Percentiles rank a stretch among this genome's conserved stretches.
These are phyloP conservation scores for Pogostemon cablin DNA, from an alignment of 257 asterid genomes.

Conservation along the genomic window DNA sequence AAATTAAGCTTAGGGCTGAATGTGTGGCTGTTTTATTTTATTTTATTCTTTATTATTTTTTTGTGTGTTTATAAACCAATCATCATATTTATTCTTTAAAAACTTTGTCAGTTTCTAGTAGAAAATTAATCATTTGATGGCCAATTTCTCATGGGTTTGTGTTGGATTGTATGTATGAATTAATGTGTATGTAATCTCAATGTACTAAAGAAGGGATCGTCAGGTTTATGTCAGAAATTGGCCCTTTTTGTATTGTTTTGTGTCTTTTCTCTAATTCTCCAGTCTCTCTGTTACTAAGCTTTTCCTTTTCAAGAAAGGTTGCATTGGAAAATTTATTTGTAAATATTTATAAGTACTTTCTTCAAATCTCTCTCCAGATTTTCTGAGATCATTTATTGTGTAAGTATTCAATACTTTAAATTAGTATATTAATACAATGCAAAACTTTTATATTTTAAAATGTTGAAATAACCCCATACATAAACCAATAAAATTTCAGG, in stretches of 20 bases:
- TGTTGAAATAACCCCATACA: no score
- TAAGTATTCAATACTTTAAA: no score
- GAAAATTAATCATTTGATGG: constrained; percentile 33
- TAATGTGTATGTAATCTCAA: constrained; percentile 5
- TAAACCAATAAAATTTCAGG: no score
- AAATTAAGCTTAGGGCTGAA: constrained; percentile 32
- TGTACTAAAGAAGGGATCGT: constrained; percentile 26
- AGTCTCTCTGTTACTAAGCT: constrained; percentile 33
- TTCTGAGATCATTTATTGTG: no score
- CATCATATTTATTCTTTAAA: constrained; percentile 34
- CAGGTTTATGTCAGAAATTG: constrained; percentile 28
- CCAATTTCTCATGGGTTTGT: constrained; percentile 36
- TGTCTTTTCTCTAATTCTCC: constrained; percentile 16
- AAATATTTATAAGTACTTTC: constrained; percentile 8
- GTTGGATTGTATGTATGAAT: constrained; percentile 33
- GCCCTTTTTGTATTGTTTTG: constrained; percentile 12
- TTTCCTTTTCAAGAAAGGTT: constrained; percentile 29
- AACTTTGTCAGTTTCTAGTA: constrained; percentile 28
- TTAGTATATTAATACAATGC: no score
- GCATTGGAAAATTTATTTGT: constrained; percentile 17
- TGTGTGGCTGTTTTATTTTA: constrained; percentile 33
- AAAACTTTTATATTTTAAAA: no score
- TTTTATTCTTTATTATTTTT: background rate
- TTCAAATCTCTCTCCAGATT: background rate
- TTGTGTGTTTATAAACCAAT: constrained; percentile 29